Evolutionary conservation across 1,284 basidiomycete species (phyloP), one percentile per base, ranked within the genome.

Genomic region (Laetiporus sulphureus): DNA sequence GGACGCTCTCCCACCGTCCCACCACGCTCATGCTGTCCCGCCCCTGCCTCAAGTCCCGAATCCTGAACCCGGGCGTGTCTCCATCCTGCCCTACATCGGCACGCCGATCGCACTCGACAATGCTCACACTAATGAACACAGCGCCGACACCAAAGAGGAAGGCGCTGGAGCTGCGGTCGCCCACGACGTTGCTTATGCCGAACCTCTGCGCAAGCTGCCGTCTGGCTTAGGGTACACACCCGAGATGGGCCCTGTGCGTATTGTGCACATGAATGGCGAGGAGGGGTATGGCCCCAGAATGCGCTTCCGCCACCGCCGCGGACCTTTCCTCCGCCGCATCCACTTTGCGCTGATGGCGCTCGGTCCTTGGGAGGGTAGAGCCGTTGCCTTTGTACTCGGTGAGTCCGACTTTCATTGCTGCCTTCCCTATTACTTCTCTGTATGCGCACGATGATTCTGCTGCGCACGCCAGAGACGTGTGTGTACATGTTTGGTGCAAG

Each of bases 301-400:
- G 30, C 54, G 49, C 41, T 55, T 52, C 42, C 46, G 44, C 32
- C 46, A 44, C 31, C 40, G 52, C 43, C 59, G 52, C 16, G 49
- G 55, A 4, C 62, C 70, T 22, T 83, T 84, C 69, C 48, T 72
- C 39, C 62, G 59, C 35, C 78, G 85, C 36, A 63, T 88, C 44
- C 74, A 79, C 54, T 63, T 65, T 43, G 79, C 83, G 2, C 63
- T 88, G 42, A 75, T 77, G 66, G 61, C 73, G 4, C 72, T 89
- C 12, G 82, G 84, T n/a, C 75, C 76, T 18, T 88, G 85, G 83
- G 85, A 89, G 61, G 83, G 83, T 38, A 72, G 83, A 39, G 75
- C 77, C 11, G 77, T 88, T 13, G 80, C 85, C 4, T 89, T 89
- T 46, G 83, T 88, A 44, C 70, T 89, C 15, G 85, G 85, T 85